Evolutionary conservation across 805 yeast species (phyloP), one percentile per base, ranked within the genome.

Genomic region (Candida pseudoglaebosa): DNA sequence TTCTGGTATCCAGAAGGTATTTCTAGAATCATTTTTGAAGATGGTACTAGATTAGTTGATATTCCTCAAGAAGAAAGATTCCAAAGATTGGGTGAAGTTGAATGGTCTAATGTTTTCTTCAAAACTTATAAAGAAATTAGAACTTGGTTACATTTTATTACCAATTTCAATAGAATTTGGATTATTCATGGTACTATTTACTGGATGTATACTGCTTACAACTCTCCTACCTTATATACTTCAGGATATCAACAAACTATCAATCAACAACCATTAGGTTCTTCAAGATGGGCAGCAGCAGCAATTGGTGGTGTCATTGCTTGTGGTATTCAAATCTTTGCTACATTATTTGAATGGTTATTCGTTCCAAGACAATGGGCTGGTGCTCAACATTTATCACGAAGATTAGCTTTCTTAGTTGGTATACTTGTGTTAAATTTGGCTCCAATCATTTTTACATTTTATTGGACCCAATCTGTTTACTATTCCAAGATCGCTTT

Each of bases 1-100:
- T 93, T 95, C 70, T 93, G 99, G 99, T 93, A 95, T 68, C 97
- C 98, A 34, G 98, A 95, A 70, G 99, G 99, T 75, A 85, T 93
- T 49, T 82, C 95, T 43, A 83, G 93, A 67, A 90, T 93, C 53
- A 77, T 83, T 36, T 78, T 91, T 54, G 93, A 84, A 59, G 98
- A 93, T 60, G 96, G 96, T 49, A 74, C 95, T 14, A 82, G 96
- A 61, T 73, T 93, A 52, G 86, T 90, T 37, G 98, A 93, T 53
- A 69, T 90, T 53, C 95, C 96, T 26, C 77, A 80, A 42, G 87
- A 80, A 54, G 96, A 93, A 67, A 84, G 99, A 65, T 95, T 80
- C 61, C 73, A 80, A 55, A 80, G 84, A 63, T 75, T 93, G 43
- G 96, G 96, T 52, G 97, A 93, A 52, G 91, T 89, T 45, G 82